Percentiles rank a stretch among this genome's conserved stretches.
phyloP scores from a whole-genome alignment of 1,284 basidiomycete species.

The Leucoagaricus sp. region DNA sequence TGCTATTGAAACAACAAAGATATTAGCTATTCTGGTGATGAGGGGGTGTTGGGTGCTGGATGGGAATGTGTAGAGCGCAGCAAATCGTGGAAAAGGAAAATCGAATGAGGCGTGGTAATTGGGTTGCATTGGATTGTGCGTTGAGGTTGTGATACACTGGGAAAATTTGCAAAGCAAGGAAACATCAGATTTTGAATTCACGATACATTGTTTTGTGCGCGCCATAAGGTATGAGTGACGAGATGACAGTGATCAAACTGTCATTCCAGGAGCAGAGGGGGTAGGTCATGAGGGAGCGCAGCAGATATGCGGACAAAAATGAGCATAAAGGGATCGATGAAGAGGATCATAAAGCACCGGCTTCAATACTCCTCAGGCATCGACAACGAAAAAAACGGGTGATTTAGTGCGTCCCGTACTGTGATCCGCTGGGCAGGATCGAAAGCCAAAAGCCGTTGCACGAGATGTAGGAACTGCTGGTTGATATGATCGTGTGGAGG shows the following conservation, averaged over 20 bases:
- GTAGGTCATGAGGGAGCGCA: background rate
- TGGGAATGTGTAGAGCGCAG: background rate
- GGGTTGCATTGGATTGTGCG: conserved; percentile 1
- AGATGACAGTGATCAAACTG: conserved; percentile 1
- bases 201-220: conserved; percentile 7
- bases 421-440: conserved; percentile 88
- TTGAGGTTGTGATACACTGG: conserved; percentile 11
- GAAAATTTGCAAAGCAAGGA: background rate
- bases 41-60: no score
- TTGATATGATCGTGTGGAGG: conserved; percentile 71
- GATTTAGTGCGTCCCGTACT: conserved; percentile 84
- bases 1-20: conserved; percentile 15
- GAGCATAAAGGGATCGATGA: background rate
- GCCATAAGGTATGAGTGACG: background rate
- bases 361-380: conserved; percentile 59
- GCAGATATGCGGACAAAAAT: background rate
- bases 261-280: background rate
- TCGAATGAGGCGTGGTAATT: background rate
- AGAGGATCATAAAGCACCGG: background rate
- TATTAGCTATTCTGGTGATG: conserved; percentile 6
- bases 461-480: conserved; percentile 83
- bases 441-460: conserved; percentile 87
- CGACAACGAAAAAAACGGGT: conserved; percentile 78
- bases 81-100: background rate
- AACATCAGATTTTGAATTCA: conserved; percentile 12